Conservation (phyloP, 441 rosid species). For the Adansonia rubrostipa region DNA sequence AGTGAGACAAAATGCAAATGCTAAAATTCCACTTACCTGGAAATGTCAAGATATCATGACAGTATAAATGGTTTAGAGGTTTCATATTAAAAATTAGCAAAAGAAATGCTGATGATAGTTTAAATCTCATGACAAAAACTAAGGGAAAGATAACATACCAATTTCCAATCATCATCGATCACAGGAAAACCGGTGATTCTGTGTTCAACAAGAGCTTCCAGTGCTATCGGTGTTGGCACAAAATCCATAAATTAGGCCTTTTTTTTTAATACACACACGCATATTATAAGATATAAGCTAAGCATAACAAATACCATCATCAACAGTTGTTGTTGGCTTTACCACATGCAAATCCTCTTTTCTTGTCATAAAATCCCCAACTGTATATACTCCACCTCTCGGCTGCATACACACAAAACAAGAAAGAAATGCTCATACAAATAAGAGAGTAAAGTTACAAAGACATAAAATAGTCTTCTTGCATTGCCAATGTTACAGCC, state of each 20-base stretch:
- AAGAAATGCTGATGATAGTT: neutral
- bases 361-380: conserved; percentile 87
- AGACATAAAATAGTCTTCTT: neutral
- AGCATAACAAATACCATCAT: conserved; percentile 58
- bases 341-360: conserved; percentile 75
- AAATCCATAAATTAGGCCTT: neutral
- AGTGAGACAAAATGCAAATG: neutral
- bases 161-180: conserved; percentile 80
- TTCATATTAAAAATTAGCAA: neutral
- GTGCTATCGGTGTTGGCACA: conserved; percentile 46
- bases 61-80: neutral
- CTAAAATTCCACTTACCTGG: neutral
- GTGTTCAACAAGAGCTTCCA: conserved; percentile 71
- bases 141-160: conserved; percentile 50
- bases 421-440: neutral
- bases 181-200: conserved; percentile 95
- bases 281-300: conserved; percentile 11
- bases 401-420: conserved; percentile 50
- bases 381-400: conserved; percentile 69
- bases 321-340: conserved; percentile 80
- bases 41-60: neutral
- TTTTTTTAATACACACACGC: neutral
- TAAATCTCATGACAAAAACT: neutral
- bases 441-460: neutral
- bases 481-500: neutral